Percentiles rank a stretch among this genome's conserved stretches.
phyloP scores from a whole-genome alignment of 106 monocot genomes.

The Phalaenopsis aphrodite region DNA sequence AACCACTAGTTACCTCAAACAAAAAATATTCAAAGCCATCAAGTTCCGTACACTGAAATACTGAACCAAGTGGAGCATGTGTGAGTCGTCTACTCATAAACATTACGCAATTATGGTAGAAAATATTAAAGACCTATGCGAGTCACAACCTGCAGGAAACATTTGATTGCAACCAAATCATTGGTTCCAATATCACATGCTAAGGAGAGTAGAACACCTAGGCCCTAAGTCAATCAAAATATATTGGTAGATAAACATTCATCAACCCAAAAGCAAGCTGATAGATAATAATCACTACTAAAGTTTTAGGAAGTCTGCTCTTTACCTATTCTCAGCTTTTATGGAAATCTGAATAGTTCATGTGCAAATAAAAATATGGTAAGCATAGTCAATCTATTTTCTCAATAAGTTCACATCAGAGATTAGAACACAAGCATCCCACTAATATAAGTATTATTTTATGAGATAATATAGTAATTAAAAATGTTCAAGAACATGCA shows the following conservation, averaged over 20 bases:
- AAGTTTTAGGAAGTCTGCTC: background rate
- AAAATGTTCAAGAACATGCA: too few relatives aligned
- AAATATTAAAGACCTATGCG: background rate
- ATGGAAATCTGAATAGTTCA: background rate
- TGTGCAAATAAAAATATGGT: background rate
- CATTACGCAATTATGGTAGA: background rate
- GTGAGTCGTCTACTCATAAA: background rate
- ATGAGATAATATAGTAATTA: background rate
- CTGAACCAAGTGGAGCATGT: background rate
- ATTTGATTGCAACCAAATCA: background rate
- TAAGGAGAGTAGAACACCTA: background rate
- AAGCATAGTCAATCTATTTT: background rate
- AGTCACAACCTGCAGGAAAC: background rate
- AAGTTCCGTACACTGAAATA: background rate
- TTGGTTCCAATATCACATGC: background rate
- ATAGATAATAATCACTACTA: background rate
- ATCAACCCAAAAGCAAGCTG: background rate
- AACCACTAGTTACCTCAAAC: background rate
- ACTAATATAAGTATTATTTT: background rate
- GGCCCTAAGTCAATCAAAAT: background rate
- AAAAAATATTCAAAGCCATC: background rate
- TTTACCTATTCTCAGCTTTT: background rate
- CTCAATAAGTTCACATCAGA: background rate
- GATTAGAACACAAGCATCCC: background rate
- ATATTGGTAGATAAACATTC: background rate